A percentile compares a stretch with the other conserved stretches of the same genome.
phyloP scores from a whole-genome alignment of 768 basidiomycete species.

The Sarcodon aspratus region DNA sequence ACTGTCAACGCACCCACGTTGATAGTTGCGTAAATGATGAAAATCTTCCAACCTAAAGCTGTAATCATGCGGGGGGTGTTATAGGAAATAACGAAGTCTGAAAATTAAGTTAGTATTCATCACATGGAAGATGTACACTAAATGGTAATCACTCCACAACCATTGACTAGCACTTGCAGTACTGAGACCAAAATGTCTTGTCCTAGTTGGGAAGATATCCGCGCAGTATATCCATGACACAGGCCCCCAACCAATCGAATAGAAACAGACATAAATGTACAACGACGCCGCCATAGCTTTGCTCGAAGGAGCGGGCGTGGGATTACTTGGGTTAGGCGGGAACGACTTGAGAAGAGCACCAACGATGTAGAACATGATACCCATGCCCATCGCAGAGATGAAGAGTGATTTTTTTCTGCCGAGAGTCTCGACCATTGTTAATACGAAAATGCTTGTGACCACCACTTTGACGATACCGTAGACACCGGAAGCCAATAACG shows the following conservation, averaged over 20 bases:
- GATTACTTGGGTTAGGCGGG: constrained; percentile 32
- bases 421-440: constrained; percentile 53
- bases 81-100: constrained; percentile 66
- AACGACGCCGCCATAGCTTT: constrained; percentile 82
- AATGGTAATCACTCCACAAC: constrained; percentile 53
- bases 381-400: constrained; percentile 73
- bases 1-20: constrained; percentile 63
- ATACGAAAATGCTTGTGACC: constrained; percentile 54
- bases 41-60: constrained; percentile 59
- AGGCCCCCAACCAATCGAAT: constrained; percentile 83
- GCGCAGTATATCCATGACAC: constrained; percentile 47
- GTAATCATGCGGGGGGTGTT: constrained; percentile 54
- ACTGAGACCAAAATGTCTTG: constrained; percentile 71
- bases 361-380: constrained; percentile 68
- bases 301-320: constrained; percentile 32
- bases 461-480: constrained; percentile 61
- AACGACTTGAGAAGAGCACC: constrained; percentile 77
- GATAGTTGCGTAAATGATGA: constrained; percentile 67
- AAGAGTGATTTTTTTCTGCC: constrained; percentile 64
- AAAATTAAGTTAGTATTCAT: neutral
- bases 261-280: constrained; percentile 82
- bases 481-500: constrained; percentile 62
- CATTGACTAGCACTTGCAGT: constrained; percentile 71
- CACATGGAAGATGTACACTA: neutral
- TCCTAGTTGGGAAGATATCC: constrained; percentile 82